A percentile compares a stretch with the other conserved stretches of the same genome.
Conservation (phyloP, 1,284 basidiomycete genomes). For the Microbotryomycetes sp. region DNA sequence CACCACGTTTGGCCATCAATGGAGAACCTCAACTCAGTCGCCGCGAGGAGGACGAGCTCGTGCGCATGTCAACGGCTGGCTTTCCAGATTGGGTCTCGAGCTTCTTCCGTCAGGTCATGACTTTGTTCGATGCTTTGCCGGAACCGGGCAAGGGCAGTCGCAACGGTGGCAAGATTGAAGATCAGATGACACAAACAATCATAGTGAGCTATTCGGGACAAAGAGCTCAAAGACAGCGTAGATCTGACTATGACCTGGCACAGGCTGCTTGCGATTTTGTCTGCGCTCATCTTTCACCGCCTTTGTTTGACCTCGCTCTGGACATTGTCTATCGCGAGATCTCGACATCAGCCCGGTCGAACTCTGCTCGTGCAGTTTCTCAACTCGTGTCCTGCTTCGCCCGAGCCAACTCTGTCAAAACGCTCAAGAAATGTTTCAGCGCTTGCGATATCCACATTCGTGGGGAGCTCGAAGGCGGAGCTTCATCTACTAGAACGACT, state of each 20-base stretch:
- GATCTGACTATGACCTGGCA: neutral
- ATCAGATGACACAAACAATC: constrained; percentile 71
- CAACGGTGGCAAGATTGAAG: constrained; percentile 80
- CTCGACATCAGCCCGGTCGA: constrained; percentile 74
- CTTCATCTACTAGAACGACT: constrained; percentile 84
- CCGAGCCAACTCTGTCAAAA: constrained; percentile 67
- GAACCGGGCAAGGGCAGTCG: constrained; percentile 56
- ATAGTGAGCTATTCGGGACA: constrained; percentile 44
- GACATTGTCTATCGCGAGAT: constrained; percentile 81
- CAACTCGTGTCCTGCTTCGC: constrained; percentile 83
- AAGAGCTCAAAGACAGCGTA: neutral
- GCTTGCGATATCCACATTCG: constrained; percentile 74
- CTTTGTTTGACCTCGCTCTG: constrained; percentile 77
- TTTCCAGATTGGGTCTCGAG: constrained; percentile 87
- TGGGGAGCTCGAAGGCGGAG: constrained; percentile 81
- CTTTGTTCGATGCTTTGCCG: constrained; percentile 85
- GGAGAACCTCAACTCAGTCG: constrained; percentile 53
- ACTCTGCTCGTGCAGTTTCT: constrained; percentile 82
- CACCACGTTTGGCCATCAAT: constrained; percentile 29
- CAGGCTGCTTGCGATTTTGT: constrained; percentile 70
- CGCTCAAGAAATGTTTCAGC: constrained; percentile 66
- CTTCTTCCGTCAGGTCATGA: constrained; percentile 76
- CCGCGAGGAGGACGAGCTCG: constrained; percentile 65
- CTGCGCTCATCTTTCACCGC: constrained; percentile 79
- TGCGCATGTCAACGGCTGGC: constrained; percentile 67